Evolutionary conservation across 1,284 basidiomycete genomes (phyloP).

Genomic region (Sporisorium reilianum): DNA sequence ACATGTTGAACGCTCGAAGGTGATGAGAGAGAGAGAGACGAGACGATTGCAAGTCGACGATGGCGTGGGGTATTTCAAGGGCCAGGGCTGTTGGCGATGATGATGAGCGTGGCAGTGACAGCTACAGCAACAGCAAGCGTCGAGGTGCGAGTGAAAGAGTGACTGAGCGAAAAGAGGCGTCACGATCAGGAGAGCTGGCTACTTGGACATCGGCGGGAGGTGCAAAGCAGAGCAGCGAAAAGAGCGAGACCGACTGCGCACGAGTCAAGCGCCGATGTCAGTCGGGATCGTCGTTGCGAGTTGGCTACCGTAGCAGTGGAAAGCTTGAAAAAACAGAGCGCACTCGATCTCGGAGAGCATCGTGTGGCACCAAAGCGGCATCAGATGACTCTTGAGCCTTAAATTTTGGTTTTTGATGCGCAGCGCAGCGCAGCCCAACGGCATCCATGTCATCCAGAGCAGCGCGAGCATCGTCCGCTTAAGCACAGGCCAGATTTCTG

Average conservation of each 20-base stretch:
- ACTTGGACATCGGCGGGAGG: not conserved
- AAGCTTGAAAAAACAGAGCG: not conserved
- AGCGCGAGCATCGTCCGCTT: not conserved
- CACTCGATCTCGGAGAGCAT: conserved; percentile 30
- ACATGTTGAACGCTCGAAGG: conserved; percentile 3
- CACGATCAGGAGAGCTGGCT: not conserved
- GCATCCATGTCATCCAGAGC: not conserved
- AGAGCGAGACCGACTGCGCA: not conserved
- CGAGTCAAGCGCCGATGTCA: conserved; percentile 4
- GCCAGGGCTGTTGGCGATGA: too few species aligned
- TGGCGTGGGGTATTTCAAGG: too few species aligned
- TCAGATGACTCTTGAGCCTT: conserved; percentile 13
- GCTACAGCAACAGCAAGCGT: not conserved
- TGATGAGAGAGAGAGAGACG: too few species aligned
- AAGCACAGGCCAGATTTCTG: too few species aligned
- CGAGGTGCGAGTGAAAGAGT: not conserved
- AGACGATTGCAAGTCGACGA: not conserved
- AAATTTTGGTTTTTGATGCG: too few species aligned
- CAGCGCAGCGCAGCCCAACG: too few species aligned
- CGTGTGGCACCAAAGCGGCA: conserved; percentile 7
- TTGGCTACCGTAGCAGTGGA: not conserved
- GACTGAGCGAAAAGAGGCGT: not conserved
- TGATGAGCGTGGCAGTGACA: not conserved
- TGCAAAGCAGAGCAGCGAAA: too few species aligned
- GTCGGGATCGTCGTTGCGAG: not conserved